Base-by-base conservation (phyloP, 2,329 filamentous ascomycete species). In the Coleophoma eucalyptorum region DNA sequence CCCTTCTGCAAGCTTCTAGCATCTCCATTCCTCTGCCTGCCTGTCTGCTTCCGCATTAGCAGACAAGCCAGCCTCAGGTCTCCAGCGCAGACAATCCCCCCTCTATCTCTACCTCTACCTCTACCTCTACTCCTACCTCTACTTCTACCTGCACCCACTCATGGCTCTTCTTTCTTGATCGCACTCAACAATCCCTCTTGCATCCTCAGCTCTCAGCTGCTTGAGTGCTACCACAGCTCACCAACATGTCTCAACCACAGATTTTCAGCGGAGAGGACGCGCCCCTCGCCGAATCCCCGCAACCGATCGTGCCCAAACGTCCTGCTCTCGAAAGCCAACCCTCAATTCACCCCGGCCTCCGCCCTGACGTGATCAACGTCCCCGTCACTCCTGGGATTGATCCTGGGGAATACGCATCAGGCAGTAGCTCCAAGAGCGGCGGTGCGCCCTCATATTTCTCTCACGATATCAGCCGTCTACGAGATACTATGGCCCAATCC, bases 301-400 rank as follows among this genome's bases (percentile, higher is more conserved):
- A 50, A 21, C 53, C 61, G 31, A 40, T 58, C 2, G 44, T 43
- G 12, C 49, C 45, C 32, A 37, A 26, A 4, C 45, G 50, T 50
- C 32, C 50, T 11, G 8, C 1, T 13, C 19, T 44, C 5, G 42
- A 44, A 3, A 44, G 54, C 38, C 49, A 61, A 43, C 51, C 54
- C 10, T 60, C 58, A 2, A 48, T 57, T n/a, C 62, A 65, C 49
- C 63, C 63, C 33, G 60, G 51, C n/a, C 56, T 60, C 11, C 57
- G 51, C 33, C 56, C 59, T 2, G 58, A 60, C 5, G 15, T 63
- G 7, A 60, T 56, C 12, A 55, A 63, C 32, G 48, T 65, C 1
- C 62, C 64, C 15, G 63, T 67, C 20, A 67, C 64, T 21, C 64
- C 63, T 13, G 62, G 55, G 12, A 60, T 62, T 26, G 40, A 58